Conservation (phyloP, 2,329 filamentous ascomycete species). For the Alternaria panax region DNA sequence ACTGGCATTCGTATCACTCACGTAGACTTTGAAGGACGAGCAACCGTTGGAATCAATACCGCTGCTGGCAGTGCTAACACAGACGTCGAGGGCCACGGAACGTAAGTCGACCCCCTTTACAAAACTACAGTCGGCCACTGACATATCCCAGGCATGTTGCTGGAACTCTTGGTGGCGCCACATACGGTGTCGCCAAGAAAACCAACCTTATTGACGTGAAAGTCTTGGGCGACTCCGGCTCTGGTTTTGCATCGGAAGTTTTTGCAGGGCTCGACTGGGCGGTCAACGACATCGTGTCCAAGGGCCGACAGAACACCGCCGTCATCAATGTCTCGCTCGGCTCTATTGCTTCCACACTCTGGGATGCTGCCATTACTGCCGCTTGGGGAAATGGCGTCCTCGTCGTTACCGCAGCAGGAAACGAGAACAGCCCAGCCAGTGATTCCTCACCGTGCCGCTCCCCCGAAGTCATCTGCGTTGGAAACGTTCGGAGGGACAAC, state of each 20-base stretch:
- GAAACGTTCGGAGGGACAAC: conserved; percentile 40
- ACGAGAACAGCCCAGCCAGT: conserved; percentile 37
- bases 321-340: conserved; percentile 53
- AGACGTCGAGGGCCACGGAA: conserved; percentile 43
- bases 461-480: conserved; percentile 48
- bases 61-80: conserved; percentile 22
- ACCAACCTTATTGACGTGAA: conserved; percentile 49
- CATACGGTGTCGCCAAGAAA: conserved; percentile 46
- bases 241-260: conserved; percentile 28
- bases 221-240: conserved; percentile 30
- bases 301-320: conserved; percentile 35
- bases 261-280: conserved; percentile 46
- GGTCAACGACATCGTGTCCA: conserved; percentile 43
- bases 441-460: conserved; percentile 43
- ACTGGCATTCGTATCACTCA: conserved; percentile 67
- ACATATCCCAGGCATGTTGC: conserved; percentile 36
- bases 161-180: conserved; percentile 39
- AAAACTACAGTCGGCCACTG: not conserved
- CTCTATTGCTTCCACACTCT: conserved; percentile 33
- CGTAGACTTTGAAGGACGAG: conserved; percentile 43
- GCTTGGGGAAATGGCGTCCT: conserved; percentile 45
- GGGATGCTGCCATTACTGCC: conserved; percentile 46
- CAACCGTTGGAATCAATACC: conserved; percentile 40
- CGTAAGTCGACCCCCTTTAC: conserved; percentile 5
- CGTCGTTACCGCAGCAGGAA: conserved; percentile 47